Base-by-base conservation (phyloP, 495 filamentous ascomycete genomes). In the Annulohypoxylon nitens region DNA sequence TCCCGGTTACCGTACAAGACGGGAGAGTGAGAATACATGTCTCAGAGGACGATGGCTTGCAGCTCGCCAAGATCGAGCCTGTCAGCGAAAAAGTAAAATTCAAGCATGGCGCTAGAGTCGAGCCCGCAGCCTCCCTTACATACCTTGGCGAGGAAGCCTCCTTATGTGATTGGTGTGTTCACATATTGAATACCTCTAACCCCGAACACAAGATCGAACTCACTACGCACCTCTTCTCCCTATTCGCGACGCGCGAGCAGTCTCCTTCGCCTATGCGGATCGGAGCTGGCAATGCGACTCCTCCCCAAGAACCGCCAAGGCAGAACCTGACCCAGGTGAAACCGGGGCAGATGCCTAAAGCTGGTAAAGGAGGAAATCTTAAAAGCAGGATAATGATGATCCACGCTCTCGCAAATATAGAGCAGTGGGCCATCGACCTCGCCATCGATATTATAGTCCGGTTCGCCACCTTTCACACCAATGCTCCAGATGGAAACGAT, bases 361-460 rank as follows among this genome's bases (percentile, higher is more conserved):
- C 80, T 5, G 80, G 84, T 45, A 77, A 79, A 18, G 85, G 84
- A 26, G 85, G 85, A 4, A 83, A 80, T 7, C 47, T 84, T 37
- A 87, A 83, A 71, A 86, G 84, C 61, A 78, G 85, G 48, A 83
- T 86, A 34, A 76, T 82, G 25, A 86, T 87, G 83, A 81, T 87
- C 3, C 85, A 87, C 45, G 84, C 85, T 0, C 70, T 87, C 25
- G 85, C 85, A 11, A 87, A 87, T 51, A 86, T 87, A 39, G 85
- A 87, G 69, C 79, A 83, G 10, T 87, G 85, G 85, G 85, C 85
- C 1, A 87, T 87, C 64, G 85, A 87, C 58, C 78, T 87, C 12
- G 85, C 85, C n/a, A 82, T 87, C 43, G 85, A 87, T 70, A 86
- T 87, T 61, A 85, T 85, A 58, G 81, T 86, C 6, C 81, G 85